These are phyloP conservation scores for Spraguea lophii DNA, from an alignment of 371 early-diverging fungal genomes.

Conservation along the genomic window DNA sequence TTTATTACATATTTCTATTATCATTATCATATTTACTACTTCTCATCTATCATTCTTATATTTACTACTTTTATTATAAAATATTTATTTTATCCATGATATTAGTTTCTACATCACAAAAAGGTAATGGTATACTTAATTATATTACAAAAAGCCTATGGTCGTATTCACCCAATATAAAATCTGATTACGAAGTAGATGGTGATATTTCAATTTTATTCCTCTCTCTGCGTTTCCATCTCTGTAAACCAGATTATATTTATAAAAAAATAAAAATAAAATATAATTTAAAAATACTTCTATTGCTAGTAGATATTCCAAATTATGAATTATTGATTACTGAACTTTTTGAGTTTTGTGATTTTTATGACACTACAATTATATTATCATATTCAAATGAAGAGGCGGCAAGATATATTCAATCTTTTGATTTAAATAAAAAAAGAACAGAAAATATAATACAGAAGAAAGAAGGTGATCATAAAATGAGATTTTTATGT, in stretches of 20 bases:
- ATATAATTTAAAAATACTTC: conserved; percentile 17
- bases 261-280: conserved; percentile 23
- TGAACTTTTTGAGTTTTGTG: conserved; percentile 17
- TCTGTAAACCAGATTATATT: conserved; percentile 39
- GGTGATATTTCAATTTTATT: conserved; percentile 22
- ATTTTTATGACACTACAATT: conserved; percentile 5
- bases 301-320: conserved; percentile 21
- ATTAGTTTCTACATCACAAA: conserved; percentile 21
- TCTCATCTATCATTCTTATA: too few relatives aligned
- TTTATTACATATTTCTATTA: too few relatives aligned
- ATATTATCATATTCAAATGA: conserved; percentile 26
- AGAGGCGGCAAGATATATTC: conserved; percentile 31
- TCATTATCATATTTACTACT: too few relatives aligned
- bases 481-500: conserved; percentile 18
- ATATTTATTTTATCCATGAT: too few relatives aligned
- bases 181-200: conserved; percentile 36
- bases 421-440: conserved; percentile 18
- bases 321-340: conserved; percentile 13
- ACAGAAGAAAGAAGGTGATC: conserved; percentile 9
- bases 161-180: conserved; percentile 14
- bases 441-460: conserved; percentile 14
- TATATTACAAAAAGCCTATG: conserved; percentile 21
- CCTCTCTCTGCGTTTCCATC: conserved; percentile 36
- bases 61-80: too few relatives aligned
- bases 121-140: conserved; percentile 28